Conservation (phyloP, 2,329 filamentous ascomycete species). For the Aspergillus carbonarius region DNA sequence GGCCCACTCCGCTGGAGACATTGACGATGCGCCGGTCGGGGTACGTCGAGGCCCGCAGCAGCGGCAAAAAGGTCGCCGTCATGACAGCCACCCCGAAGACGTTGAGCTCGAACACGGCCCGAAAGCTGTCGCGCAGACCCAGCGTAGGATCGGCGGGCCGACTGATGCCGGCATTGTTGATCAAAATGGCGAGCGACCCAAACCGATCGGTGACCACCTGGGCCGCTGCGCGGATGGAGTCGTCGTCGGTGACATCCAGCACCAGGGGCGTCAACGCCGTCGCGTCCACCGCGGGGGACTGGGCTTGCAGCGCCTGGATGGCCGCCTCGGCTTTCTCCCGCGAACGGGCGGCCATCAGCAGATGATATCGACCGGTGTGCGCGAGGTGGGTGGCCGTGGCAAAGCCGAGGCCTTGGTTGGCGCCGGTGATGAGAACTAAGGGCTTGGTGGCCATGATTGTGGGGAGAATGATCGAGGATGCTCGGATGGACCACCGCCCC, state of each 20-base stretch:
- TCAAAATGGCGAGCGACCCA: background rate
- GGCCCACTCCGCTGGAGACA: conserved; percentile 8
- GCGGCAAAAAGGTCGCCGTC: conserved; percentile 3
- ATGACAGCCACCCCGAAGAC: conserved; percentile 4
- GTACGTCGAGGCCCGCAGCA: conserved; percentile 5
- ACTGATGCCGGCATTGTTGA: background rate
- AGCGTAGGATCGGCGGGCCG: background rate
- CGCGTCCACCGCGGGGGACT: background rate
- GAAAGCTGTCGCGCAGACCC: background rate
- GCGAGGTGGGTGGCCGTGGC: background rate
- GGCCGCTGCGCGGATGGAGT: background rate
- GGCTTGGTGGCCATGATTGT: background rate
- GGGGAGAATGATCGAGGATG: too few species aligned
- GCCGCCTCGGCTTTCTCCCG: background rate
- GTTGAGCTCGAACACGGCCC: conserved; percentile 7
- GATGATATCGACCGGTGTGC: background rate
- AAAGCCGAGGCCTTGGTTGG: conserved; percentile 2
- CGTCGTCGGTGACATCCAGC: background rate
- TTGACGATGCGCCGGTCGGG: conserved; percentile 9
- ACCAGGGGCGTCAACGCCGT: background rate
- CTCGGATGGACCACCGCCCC: too few species aligned
- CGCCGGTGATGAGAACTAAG: conserved; percentile 1
- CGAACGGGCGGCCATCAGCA: background rate
- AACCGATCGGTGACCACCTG: background rate
- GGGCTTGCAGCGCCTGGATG: background rate